phyloP scores from a whole-genome alignment of 805 yeast genomes.

The Pichia occidentalis region DNA sequence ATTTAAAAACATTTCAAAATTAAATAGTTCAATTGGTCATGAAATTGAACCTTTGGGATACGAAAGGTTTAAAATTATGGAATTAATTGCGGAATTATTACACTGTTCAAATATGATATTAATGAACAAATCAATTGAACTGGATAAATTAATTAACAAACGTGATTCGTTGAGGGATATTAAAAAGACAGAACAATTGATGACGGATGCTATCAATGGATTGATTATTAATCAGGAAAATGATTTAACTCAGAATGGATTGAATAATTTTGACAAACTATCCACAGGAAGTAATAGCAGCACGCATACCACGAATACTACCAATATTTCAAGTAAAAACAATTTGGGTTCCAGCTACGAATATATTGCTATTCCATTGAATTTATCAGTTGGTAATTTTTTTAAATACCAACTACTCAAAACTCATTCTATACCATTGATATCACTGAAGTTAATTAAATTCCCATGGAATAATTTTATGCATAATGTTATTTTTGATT shows the following conservation, averaged over 20 bases:
- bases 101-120: constrained; percentile 96
- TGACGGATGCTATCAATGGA: constrained; percentile 31
- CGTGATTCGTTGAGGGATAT: constrained; percentile 66
- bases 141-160: constrained; percentile 53
- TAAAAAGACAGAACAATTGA: constrained; percentile 35
- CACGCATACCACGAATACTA: too few species aligned
- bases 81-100: constrained; percentile 83
- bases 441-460: constrained; percentile 61
- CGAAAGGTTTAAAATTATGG: constrained; percentile 84
- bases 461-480: constrained; percentile 97
- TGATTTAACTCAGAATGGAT: constrained; percentile 6
- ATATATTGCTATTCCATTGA: constrained; percentile 23
- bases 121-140: constrained; percentile 66
- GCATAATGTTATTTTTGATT: constrained; percentile 94
- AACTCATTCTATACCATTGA: constrained; percentile 53
- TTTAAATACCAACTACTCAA: constrained; percentile 76
- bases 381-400: constrained; percentile 62
- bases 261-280: constrained; percentile 23
- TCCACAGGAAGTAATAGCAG: constrained; percentile 2
- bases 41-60: constrained; percentile 72
- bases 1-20: constrained; percentile 8
- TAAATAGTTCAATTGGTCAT: constrained; percentile 50
- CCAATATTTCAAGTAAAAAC: too few species aligned
- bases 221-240: constrained; percentile 22
- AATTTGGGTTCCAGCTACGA: too few species aligned